Evolutionary conservation across 768 basidiomycete species (phyloP), one percentile per base, ranked within the genome.

Genomic region (Serendipita sp.): DNA sequence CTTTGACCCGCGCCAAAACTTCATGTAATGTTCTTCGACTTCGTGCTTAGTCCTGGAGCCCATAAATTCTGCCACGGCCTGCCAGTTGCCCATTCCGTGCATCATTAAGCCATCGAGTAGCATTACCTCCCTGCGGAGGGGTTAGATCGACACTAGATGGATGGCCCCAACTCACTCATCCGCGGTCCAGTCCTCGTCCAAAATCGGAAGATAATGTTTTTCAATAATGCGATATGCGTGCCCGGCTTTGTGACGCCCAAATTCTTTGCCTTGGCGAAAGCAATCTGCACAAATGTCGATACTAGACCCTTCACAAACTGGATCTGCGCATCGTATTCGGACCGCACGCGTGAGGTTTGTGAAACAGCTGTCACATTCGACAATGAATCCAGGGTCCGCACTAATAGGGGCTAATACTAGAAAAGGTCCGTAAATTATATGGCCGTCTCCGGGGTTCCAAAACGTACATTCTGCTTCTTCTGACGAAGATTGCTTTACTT

Each of bases 21-120:
- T 69, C 45, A 81, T 80, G 71, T 99, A 99, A 73, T 99, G 95
- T 63, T 83, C 75, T 71, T 94, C 88, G 14, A 91, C 90, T 69
- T 98, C 94, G 69, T 96, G 91, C 71, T 86, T 93, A 11, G 93
- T 88, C 63, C 93, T 80, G 7, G 92, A 93, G 7, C 96, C 96
- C 42, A 99, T 81, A 72, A 96, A 90, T 67, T 92, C 92, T 1
- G 93, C 88, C 44, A 95, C 90, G 69, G 93, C 93, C 70, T 86
- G 86, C 95, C 95, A 99, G 71, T 97, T 98, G 2, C 95, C 95
- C 34, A 98, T 73, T 0, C 95, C 95, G 69, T 90, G 88, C 26
- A 81, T 79, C 4, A 88, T 81, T 33, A 93, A 83, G 31, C 93
- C 96, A 62, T 94, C 91, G 48, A 97, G 76, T 17, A 99, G 76